These are phyloP conservation scores for Drosera spatulata DNA, from an alignment of 179 eudicot species.

Conservation along the genomic window DNA sequence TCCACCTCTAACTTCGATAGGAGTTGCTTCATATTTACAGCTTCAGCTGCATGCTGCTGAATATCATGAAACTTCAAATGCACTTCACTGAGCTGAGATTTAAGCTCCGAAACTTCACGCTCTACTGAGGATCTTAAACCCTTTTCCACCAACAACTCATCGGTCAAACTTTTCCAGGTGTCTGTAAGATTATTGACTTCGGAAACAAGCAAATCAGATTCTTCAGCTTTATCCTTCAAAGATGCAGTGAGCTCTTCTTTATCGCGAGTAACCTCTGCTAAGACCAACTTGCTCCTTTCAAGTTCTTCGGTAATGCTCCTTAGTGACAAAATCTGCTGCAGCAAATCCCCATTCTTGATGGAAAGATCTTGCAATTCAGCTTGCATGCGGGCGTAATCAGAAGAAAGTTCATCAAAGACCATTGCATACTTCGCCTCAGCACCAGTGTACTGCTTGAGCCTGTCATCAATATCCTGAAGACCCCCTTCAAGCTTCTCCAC, in stretches of 20 bases:
- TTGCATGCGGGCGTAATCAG: slow-evolving; percentile 49
- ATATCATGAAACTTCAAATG: slow-evolving; percentile 18
- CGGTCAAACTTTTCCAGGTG: slow-evolving; percentile 32
- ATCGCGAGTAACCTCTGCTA: slow-evolving; percentile 41
- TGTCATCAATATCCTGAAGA: slow-evolving; percentile 42
- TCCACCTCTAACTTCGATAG: slow-evolving; percentile 23
- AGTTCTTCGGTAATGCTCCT: slow-evolving; percentile 43
- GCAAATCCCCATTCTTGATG: slow-evolving; percentile 37
- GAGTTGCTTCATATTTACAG: slow-evolving; percentile 18
- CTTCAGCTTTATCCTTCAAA: slow-evolving; percentile 33
- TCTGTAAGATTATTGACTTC: slow-evolving; percentile 48
- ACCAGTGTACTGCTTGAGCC: slow-evolving; percentile 36
- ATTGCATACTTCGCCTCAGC: slow-evolving; percentile 38
- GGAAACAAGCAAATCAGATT: slow-evolving; percentile 31
- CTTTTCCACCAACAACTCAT: slow-evolving; percentile 44
- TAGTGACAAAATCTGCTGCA: slow-evolving; percentile 37
- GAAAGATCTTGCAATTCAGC: slow-evolving; percentile 45
- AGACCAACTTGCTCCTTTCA: slow-evolving; percentile 27
- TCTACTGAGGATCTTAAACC: slow-evolving; percentile 33
- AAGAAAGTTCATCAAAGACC: slow-evolving; percentile 39
- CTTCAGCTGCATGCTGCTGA: slow-evolving; percentile 23
- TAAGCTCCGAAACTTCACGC: slow-evolving; percentile 29
- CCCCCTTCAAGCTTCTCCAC: slow-evolving; percentile 50
- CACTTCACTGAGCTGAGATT: slow-evolving; percentile 20
- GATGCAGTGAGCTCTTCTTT: slow-evolving; percentile 28